Percentiles rank a stretch among this genome's conserved stretches.
Conservation (phyloP, 805 yeast genomes). For the Novakomyces olei region DNA sequence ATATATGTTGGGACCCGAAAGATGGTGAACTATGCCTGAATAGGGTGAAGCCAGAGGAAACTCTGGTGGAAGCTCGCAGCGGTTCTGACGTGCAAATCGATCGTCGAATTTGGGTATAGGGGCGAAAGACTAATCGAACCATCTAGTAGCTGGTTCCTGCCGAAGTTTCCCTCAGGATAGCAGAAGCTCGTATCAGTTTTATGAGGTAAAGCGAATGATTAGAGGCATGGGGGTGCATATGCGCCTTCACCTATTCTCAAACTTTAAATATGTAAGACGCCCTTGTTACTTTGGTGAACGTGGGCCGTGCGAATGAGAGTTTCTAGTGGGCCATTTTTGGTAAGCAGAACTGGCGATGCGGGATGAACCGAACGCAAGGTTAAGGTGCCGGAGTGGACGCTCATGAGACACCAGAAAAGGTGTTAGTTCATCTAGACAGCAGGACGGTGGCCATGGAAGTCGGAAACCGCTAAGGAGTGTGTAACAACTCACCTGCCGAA, state of each 20-base stretch:
- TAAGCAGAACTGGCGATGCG: conserved; percentile 28
- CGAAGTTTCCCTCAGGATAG: conserved; percentile 24
- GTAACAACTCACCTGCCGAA: conserved; percentile 30
- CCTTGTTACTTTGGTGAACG: conserved; percentile 22
- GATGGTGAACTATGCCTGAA: conserved; percentile 26
- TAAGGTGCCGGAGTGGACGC: conserved; percentile 24
- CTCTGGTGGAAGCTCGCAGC: conserved; percentile 27
- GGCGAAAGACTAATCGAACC: conserved; percentile 25
- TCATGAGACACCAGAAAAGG: conserved; percentile 26
- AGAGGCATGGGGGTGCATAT: conserved; percentile 21
- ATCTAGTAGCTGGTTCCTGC: conserved; percentile 25
- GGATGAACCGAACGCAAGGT: conserved; percentile 23
- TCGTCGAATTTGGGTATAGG: conserved; percentile 25
- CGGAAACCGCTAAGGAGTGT: conserved; percentile 25
- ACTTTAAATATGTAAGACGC: conserved; percentile 24
- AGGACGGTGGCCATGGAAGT: conserved; percentile 34
- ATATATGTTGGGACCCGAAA: conserved; percentile 26
- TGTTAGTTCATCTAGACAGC: conserved; percentile 19
- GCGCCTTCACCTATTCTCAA: conserved; percentile 23
- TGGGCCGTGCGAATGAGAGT: conserved; percentile 23
- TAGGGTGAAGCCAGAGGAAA: conserved; percentile 26
- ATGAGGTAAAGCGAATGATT: conserved; percentile 23
- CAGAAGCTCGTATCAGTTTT: conserved; percentile 23
- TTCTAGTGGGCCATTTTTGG: conserved; percentile 27
- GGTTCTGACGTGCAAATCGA: conserved; percentile 26